These are phyloP conservation scores for Fomitiporia mediterranea DNA, from an alignment of 1,284 basidiomycete genomes.

Conservation along the genomic window DNA sequence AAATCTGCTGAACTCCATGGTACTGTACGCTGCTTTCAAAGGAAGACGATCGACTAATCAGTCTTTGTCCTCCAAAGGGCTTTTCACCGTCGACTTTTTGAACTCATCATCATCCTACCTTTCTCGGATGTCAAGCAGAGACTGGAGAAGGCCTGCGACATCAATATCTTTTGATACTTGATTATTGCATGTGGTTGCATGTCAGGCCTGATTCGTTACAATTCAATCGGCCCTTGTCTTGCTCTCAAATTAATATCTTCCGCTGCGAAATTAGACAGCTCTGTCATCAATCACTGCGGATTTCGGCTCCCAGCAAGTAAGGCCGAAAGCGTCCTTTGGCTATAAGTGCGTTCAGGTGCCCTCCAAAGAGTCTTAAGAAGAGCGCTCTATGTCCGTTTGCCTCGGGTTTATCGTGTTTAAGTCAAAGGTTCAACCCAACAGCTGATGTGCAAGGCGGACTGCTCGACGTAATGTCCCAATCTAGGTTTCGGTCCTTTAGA, in stretches of 20 bases:
- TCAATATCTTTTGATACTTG: not conserved
- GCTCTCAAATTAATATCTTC: not conserved
- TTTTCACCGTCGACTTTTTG: too few species aligned
- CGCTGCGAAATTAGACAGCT: not conserved
- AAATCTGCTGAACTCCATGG: too few species aligned
- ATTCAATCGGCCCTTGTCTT: not conserved
- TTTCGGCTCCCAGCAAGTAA: not conserved
- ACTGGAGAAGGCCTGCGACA: not conserved
- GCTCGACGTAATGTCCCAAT: not conserved
- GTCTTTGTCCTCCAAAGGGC: too few species aligned
- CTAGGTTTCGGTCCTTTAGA: conserved; percentile 1
- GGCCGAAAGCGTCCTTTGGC: not conserved
- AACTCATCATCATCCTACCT: not conserved
- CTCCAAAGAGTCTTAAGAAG: not conserved
- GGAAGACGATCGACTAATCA: too few species aligned
- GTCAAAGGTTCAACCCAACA: not conserved
- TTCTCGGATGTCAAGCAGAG: not conserved
- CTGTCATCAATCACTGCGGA: not conserved
- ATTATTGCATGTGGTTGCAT: not conserved
- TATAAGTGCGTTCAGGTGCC: not conserved
- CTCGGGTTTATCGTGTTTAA: not conserved
- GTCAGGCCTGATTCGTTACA: not conserved
- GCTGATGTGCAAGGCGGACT: not conserved
- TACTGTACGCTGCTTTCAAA: too few species aligned
- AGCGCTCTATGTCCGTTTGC: conserved; percentile 3